Conservation (phyloP, 345 rosid genomes). For the Brassica cretica region DNA sequence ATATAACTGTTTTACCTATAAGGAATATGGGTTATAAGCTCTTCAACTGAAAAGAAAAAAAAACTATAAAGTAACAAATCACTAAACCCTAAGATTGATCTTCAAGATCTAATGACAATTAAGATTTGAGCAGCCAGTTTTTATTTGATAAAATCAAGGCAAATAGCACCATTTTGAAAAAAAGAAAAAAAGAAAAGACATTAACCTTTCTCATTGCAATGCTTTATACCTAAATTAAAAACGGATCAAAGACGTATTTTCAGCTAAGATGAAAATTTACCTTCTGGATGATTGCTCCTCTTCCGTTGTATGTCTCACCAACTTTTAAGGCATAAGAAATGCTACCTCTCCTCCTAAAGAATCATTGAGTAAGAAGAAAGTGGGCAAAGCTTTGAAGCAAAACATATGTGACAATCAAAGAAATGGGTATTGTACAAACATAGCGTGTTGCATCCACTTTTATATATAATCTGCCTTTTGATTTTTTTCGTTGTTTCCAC, state of each 20-base stretch:
- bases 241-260: not conserved
- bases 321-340: not conserved
- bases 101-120: not conserved
- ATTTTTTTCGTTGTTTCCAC: not conserved
- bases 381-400: constrained; percentile 32
- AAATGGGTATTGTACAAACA: not conserved
- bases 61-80: not conserved
- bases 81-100: not conserved
- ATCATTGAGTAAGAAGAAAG: constrained; percentile 28
- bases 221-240: constrained; percentile 13
- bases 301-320: not conserved
- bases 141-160: not conserved
- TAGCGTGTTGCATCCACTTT: constrained; percentile 33
- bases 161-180: not conserved
- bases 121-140: not conserved
- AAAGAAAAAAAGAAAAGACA: not conserved
- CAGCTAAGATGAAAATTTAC: not conserved
- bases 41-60: not conserved
- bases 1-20: not conserved
- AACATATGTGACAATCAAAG: not conserved
- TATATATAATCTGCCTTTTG: not conserved
- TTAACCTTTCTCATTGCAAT: not conserved
- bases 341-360: not conserved
- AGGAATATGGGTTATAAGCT: not conserved
- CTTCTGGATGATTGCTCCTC: not conserved